A percentile compares a stretch with the other conserved stretches of the same genome.
Evolutionary conservation across 441 rosid species (phyloP).

Genomic region (Bocquillonia castaneifolia): DNA sequence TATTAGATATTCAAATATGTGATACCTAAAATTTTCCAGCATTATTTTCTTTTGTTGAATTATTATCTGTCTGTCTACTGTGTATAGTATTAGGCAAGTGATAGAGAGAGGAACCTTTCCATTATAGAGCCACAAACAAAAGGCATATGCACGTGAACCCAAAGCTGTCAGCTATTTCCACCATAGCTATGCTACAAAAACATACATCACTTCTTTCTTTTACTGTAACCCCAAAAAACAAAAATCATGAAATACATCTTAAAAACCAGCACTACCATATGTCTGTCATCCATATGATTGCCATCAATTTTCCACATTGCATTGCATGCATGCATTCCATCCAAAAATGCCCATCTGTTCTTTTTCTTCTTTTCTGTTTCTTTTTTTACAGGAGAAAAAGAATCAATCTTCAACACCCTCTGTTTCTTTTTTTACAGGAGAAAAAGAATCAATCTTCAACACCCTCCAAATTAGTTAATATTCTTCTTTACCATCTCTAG

Average conservation of each 20-base stretch:
- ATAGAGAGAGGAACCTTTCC: neutral
- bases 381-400: neutral
- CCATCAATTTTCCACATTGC: constrained; percentile 9
- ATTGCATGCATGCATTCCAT: constrained; percentile 4
- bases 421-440: neutral
- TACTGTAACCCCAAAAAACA: neutral
- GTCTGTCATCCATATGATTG: constrained; percentile 17
- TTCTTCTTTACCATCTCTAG: constrained; percentile 4
- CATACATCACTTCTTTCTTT: neutral
- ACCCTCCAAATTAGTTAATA: constrained; percentile 1
- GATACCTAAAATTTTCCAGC: neutral
- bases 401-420: constrained; percentile 15
- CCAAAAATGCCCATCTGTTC: neutral
- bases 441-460: constrained; percentile 11
- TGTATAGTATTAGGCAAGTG: neutral
- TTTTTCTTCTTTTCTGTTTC: neutral
- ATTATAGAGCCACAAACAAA: constrained; percentile 16
- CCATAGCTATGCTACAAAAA: constrained; percentile 17
- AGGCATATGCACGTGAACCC: constrained; percentile 30
- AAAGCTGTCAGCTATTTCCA: constrained; percentile 29
- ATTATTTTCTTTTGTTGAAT: neutral
- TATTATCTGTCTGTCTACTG: no score
- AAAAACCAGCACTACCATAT: neutral
- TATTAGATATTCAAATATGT: neutral
- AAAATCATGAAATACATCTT: neutral